Evolutionary conservation across 805 yeast genomes (phyloP), one percentile per base, ranked within the genome.

Genomic region (Clavispora santaluciae): DNA sequence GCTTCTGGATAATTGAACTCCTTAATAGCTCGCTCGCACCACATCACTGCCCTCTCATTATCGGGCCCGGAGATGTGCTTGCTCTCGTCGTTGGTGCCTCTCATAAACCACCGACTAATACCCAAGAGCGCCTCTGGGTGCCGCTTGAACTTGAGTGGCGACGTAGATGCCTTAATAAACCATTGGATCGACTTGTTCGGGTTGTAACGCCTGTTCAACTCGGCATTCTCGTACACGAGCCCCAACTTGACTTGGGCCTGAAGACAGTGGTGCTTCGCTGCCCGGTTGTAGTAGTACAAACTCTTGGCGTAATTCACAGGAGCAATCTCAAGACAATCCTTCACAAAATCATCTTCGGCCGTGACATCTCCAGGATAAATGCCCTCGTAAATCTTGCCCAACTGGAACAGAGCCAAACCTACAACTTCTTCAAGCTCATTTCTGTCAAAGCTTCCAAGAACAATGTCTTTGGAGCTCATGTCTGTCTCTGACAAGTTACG

Each of bases 41-140:
- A 69, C 54, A 59, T 59, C 15, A 64, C 50, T 1, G 73, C 72
- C 46, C 54, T 57, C 24, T 61, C 64, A 1, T 64, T 67, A 36
- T 60, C 60, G 6, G 69, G 63, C 16, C 44, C 43, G 8, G 72
- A 70, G 34, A 69, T 60, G 37, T 64, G 62, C 41, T 61, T 66
- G 39, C 62, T 57, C 17, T 45, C 48, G 8, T 68, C 68, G 10
- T 61, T 49, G 10, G 62, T 52, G 13, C 73, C 73, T 31, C 44
- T 48, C 42, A 68, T 48, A 38, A 55, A 58, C 75, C 75, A 70
- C 40, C 74, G 56, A 28, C 65, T 55, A 45, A 70, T 59, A 0
- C 75, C 75, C 38, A 68, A 49, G 71, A 69, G 67, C 6, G 75
- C 73, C 38, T 69, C 73, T 0, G 73, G 71, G 43, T 66, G 71